A percentile compares a stretch with the other conserved stretches of the same genome.
phyloP scores from a whole-genome alignment of 331 rosid species.

The Quercus lobata region DNA sequence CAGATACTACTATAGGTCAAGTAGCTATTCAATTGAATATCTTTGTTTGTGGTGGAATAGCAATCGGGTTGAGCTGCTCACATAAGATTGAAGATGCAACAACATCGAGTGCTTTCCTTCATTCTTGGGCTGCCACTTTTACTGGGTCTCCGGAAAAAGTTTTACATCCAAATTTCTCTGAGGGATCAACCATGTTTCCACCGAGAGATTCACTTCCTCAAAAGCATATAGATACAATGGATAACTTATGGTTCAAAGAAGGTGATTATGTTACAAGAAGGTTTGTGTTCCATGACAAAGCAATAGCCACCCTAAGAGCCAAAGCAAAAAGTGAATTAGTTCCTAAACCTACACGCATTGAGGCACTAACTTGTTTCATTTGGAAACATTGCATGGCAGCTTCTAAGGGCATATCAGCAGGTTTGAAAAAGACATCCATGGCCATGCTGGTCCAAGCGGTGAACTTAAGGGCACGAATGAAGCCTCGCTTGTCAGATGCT shows the following conservation, averaged over 20 bases:
- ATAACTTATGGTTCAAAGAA: constrained; percentile 15
- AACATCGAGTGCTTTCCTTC: background rate
- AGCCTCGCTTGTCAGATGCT: background rate
- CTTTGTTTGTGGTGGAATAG: background rate
- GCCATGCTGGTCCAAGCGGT: too few species aligned
- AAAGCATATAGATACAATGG: background rate
- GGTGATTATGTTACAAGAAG: constrained; percentile 19
- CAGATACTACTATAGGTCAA: too few species aligned
- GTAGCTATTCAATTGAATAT: background rate
- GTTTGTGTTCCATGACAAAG: constrained; percentile 14
- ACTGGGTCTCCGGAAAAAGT: too few species aligned
- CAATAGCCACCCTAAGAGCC: background rate
- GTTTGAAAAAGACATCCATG: too few species aligned
- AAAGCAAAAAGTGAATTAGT: background rate
- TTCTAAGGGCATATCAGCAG: too few species aligned
- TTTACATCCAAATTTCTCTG: too few species aligned
- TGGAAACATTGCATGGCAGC: too few species aligned
- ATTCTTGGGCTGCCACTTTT: too few species aligned
- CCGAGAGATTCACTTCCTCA: background rate
- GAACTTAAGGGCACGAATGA: constrained; percentile 30
- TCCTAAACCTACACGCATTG: constrained; percentile 22
- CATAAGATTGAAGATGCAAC: background rate
- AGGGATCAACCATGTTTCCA: too few species aligned
- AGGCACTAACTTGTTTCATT: constrained; percentile 25
- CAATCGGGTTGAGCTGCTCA: background rate